Evolutionary conservation across 495 filamentous ascomycete species (phyloP), one percentile per base, ranked within the genome.

Genomic region (Immersiella caudata): DNA sequence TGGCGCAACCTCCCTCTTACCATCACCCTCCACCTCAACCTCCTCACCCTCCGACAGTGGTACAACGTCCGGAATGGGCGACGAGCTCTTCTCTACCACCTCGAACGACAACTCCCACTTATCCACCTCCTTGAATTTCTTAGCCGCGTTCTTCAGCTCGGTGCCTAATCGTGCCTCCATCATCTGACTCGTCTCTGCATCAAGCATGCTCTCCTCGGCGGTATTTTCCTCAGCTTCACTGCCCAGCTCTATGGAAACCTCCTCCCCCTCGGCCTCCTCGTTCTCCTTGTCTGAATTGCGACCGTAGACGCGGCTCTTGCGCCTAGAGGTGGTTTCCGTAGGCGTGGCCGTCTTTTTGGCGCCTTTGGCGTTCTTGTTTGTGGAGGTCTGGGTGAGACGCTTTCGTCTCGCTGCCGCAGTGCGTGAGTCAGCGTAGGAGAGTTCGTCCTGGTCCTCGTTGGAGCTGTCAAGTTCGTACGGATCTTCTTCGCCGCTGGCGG

Each of bases 91-190:
- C 21, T 71, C 73, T 27, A 80, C 76, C 67, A 79, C 79, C 71
- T 84, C 82, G 64, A 80, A 84, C 36, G 78, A 77, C 27, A 84
- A 68, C 67, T 83, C 76, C 80, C 80, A 84, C 74, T 78, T 71
- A 59, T 84, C 82, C 27, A 84, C 81, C 70, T 83, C 81, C 70
- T 82, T 78, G 33, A 84, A 84, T 74, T 83, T 83, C 68, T 80
- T 78, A n/a, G 67, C 71, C 27, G 81, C 81, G 21, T 75, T 73
- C 68, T 80, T 76, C 52, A 84, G 70, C 77, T 84, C 82, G 61
- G 80, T 77, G 9, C 72, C 65, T 18, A 77, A 52, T 60, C 79
- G 60, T 52, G 68, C 73, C 64, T 68, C 68, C 67, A 76, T 79
- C 68, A 70, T 67, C 71, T 64, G 62, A 29, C 63, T 76, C 36